Percentiles rank a stretch among this genome's conserved stretches.
Evolutionary conservation across 306 rosid genomes (phyloP).

Genomic region (Citrullus mucosospermus): DNA sequence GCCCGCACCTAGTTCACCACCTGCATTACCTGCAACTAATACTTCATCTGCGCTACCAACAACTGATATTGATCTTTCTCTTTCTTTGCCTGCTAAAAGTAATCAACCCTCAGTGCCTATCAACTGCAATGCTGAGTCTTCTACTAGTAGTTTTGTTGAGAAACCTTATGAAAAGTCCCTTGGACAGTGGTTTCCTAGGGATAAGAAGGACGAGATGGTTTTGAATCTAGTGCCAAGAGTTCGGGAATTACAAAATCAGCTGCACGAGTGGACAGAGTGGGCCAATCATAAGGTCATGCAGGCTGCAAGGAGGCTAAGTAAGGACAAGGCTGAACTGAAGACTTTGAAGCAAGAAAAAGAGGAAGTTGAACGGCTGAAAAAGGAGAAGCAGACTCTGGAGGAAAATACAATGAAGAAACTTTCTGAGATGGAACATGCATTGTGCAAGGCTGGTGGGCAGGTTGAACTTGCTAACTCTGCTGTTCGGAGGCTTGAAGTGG

Average conservation of each 20-base stretch:
- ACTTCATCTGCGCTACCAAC: constrained; percentile 27
- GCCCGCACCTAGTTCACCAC: constrained; percentile 5
- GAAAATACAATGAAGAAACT: constrained; percentile 84
- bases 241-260: constrained; percentile 62
- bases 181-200: constrained; percentile 53
- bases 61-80: constrained; percentile 69
- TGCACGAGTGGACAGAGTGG: constrained; percentile 94
- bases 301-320: constrained; percentile 79
- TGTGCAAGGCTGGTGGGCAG: constrained; percentile 73
- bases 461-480: constrained; percentile 77
- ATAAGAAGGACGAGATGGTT: constrained; percentile 75
- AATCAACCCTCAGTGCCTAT: constrained; percentile 26
- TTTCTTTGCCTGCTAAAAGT: constrained; percentile 42
- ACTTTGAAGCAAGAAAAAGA: constrained; percentile 75
- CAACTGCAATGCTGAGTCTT: constrained; percentile 23
- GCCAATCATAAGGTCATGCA: constrained; percentile 95
- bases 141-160: constrained; percentile 30
- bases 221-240: constrained; percentile 55
- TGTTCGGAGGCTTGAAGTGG: constrained; percentile 63
- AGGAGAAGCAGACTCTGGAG: constrained; percentile 67
- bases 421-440: constrained; percentile 78
- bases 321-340: constrained; percentile 78
- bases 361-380: constrained; percentile 71
- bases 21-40: constrained; percentile 6
- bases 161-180: constrained; percentile 45